Percentiles rank a stretch among this genome's conserved stretches.
These are phyloP conservation scores for Talaromyces wortmannii DNA, from an alignment of 495 filamentous ascomycete species.

Conservation along the genomic window DNA sequence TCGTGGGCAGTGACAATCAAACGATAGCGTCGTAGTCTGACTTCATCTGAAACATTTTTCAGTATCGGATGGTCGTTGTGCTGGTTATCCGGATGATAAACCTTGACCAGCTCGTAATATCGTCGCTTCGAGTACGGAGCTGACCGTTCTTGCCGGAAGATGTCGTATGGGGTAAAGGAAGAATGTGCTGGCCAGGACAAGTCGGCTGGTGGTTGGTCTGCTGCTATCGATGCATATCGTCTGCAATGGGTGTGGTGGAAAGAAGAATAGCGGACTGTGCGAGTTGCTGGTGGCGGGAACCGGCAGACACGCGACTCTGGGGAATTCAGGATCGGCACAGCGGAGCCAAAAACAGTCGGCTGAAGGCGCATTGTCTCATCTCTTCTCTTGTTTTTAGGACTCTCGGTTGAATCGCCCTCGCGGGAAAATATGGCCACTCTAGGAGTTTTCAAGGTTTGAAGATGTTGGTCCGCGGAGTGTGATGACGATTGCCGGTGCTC, in stretches of 20 bases:
- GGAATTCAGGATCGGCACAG: slow-evolving; percentile 21
- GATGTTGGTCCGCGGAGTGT: too few species aligned
- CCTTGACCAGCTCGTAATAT: slow-evolving; percentile 87
- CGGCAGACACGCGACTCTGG: slow-evolving; percentile 6
- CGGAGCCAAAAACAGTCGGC: slow-evolving; percentile 13
- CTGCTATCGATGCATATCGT: slow-evolving; percentile 23
- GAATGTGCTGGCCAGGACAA: slow-evolving; percentile 28
- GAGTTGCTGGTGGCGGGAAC: neutral
- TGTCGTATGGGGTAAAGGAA: slow-evolving; percentile 78
- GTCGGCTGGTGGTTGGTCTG: slow-evolving; percentile 7
- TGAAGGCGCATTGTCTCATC: slow-evolving; percentile 38
- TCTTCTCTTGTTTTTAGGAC: neutral
- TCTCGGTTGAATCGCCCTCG: neutral
- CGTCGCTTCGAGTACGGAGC: slow-evolving; percentile 72
- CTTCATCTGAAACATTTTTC: slow-evolving; percentile 39
- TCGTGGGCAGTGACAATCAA: slow-evolving; percentile 81
- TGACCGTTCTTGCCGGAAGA: slow-evolving; percentile 57
- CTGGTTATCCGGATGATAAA: slow-evolving; percentile 86
- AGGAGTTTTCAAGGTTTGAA: neutral
- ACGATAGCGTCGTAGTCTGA: slow-evolving; percentile 77
- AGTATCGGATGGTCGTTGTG: slow-evolving; percentile 42
- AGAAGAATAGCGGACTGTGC: neutral
- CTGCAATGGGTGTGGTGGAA: slow-evolving; percentile 6
- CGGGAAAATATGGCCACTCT: neutral
- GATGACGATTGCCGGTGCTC: too few species aligned